Conservation (phyloP, 768 basidiomycete genomes). For the Phlebiopsis gigantea region DNA sequence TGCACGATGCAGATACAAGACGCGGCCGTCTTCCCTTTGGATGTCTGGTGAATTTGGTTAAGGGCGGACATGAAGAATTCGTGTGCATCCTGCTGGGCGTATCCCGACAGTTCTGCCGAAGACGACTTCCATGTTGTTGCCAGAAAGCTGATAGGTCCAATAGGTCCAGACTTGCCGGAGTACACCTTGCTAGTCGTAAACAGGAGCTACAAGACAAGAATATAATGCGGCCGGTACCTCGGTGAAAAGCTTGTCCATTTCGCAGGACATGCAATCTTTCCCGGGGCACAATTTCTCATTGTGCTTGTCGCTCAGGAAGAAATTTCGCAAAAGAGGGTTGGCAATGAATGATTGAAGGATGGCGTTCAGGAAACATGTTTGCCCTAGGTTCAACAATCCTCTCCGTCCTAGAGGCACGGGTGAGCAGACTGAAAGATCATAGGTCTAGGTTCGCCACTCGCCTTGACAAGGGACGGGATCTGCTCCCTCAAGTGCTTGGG, state of each 20-base stretch:
- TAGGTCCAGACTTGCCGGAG: conserved; percentile 48
- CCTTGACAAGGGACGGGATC: conserved; percentile 70
- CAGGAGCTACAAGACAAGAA: background rate
- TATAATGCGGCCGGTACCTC: conserved; percentile 41
- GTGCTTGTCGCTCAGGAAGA: conserved; percentile 89
- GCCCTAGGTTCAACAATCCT: conserved; percentile 82
- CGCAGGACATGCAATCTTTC: conserved; percentile 79
- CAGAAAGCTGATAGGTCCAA: conserved; percentile 80
- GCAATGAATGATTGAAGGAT: conserved; percentile 85
- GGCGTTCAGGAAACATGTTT: conserved; percentile 93
- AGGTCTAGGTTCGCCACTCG: conserved; percentile 21
- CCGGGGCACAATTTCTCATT: conserved; percentile 70
- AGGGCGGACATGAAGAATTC: conserved; percentile 80
- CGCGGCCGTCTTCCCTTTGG: conserved; percentile 67
- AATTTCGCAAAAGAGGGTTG: conserved; percentile 85
- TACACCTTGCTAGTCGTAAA: conserved; percentile 30
- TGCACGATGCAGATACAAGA: conserved; percentile 91
- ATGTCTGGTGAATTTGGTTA: conserved; percentile 82
- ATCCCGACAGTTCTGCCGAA: conserved; percentile 72
- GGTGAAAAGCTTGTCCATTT: conserved; percentile 83
- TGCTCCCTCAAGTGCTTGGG: conserved; percentile 42
- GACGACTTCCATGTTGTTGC: conserved; percentile 78
- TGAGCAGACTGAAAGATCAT: background rate
- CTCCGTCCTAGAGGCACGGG: conserved; percentile 50
- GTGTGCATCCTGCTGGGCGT: conserved; percentile 94